Conservation (phyloP, 257 asterid species). For the Craterostigma plantagineum region DNA sequence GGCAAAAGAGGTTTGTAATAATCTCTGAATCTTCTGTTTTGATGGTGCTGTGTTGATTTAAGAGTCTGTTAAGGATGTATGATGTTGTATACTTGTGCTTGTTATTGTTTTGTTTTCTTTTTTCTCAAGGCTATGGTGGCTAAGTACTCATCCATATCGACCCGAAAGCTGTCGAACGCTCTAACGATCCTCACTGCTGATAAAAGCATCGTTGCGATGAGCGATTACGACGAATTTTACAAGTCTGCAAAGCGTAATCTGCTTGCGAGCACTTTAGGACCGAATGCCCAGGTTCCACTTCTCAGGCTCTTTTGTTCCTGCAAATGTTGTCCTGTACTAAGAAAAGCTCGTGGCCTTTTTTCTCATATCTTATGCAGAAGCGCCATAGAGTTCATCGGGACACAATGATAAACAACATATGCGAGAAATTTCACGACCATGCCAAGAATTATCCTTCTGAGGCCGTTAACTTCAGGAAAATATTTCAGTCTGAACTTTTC, state of each 20-base stretch:
- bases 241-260: background rate
- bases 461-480: background rate
- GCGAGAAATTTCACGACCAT: background rate
- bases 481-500: background rate
- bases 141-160: background rate
- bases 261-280: background rate
- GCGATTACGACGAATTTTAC: background rate
- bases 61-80: background rate
- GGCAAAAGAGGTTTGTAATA: background rate
- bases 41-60: background rate
- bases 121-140: background rate
- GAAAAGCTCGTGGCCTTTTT: background rate
- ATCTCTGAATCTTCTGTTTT: background rate
- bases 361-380: background rate
- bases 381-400: background rate
- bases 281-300: background rate
- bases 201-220: background rate
- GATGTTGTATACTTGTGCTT: background rate
- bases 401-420: background rate
- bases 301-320: background rate
- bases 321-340: background rate
- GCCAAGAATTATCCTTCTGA: background rate
- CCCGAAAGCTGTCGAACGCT: background rate
- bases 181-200: background rate
- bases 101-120: background rate